Evolutionary conservation across 106 monocot genomes (phyloP), one percentile per base, ranked within the genome.

Genomic region (Dendrobium nobile): DNA sequence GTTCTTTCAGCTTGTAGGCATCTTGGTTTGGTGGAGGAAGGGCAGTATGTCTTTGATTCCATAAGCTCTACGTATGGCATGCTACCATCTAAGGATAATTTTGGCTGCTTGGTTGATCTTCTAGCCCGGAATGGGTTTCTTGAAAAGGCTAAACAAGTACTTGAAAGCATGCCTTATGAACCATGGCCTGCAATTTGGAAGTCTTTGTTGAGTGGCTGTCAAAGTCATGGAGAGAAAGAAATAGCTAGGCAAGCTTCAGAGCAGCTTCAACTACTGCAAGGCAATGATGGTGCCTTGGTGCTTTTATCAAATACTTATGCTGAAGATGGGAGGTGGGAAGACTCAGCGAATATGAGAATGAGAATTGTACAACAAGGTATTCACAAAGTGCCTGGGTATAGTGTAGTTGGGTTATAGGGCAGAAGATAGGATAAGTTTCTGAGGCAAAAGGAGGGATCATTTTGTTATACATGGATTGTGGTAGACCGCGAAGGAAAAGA

Each of bases 131-230:
- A 82, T 27, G 82, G 85, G 8, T 82, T 82, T 17, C 74, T 79
- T 8, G 79, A 82, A 5, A 78, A 75, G 31, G 82, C 85, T 20
- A 82, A 67, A 75, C 41, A 51, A 17, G 54, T 79, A 7, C 79
- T 85, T 28, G 82, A 82, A 19, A 17, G 65, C 73, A 85, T 85
- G 82, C 75, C 85, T 9, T 85, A 64, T 64, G 79, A 79, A 51
- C 85, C 85, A 26, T 82, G 85, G 79, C 85, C 85, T 64, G 75
- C 79, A n/a, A 72, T 68, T 42, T 85, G 85, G 85, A 82, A 75
- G 43, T 82, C 85, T 22, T 70, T 85, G 40, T 54, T 85, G 59
- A 85, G 64, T n/a, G 82, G 85, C 18, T 85, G 80, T 41, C 42
- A 78, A 28, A 82, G 44, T 41, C 65, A 85, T 82, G 85, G 85